Percentiles rank a stretch among this genome's conserved stretches.
Evolutionary conservation across 331 rosid species (phyloP).

Genomic region (Rosa hybrid): DNA sequence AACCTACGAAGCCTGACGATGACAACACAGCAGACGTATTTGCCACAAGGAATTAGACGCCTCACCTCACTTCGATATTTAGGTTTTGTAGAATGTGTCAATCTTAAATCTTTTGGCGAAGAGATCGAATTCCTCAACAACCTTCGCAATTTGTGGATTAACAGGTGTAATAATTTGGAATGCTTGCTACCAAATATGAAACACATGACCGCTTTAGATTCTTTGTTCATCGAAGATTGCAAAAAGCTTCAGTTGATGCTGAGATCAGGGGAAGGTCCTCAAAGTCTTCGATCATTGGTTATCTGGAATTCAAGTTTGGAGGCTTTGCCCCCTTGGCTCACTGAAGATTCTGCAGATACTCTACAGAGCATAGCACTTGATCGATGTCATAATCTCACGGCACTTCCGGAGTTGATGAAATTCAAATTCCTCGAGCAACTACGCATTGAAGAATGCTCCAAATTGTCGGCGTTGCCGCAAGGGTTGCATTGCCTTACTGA

Average conservation of each 20-base stretch:
- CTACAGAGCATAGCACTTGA: neutral
- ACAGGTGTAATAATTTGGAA: rapidly evolving
- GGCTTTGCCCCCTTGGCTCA: neutral
- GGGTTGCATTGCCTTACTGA: neutral
- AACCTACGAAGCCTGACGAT: neutral
- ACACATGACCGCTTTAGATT: neutral
- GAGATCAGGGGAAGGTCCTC: neutral
- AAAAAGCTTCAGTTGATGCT: neutral
- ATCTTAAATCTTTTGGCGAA: neutral
- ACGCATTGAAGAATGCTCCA: neutral
- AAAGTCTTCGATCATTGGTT: neutral
- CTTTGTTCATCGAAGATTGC: neutral
- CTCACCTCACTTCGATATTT: neutral
- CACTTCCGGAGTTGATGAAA: neutral
- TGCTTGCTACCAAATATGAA: neutral
- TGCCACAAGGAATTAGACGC: neutral
- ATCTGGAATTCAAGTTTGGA: neutral
- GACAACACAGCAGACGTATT: neutral
- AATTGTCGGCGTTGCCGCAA: neutral
- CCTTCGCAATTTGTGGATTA: neutral
- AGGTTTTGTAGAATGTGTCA: rapidly evolving
- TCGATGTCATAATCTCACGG: neutral
- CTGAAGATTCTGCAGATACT: neutral
- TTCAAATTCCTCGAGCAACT: neutral
- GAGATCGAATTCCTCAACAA: neutral